Percentiles rank a stretch among this genome's conserved stretches.
These are phyloP conservation scores for Fusarium scirpi DNA, from an alignment of 2,329 filamentous ascomycete genomes.

Conservation along the genomic window DNA sequence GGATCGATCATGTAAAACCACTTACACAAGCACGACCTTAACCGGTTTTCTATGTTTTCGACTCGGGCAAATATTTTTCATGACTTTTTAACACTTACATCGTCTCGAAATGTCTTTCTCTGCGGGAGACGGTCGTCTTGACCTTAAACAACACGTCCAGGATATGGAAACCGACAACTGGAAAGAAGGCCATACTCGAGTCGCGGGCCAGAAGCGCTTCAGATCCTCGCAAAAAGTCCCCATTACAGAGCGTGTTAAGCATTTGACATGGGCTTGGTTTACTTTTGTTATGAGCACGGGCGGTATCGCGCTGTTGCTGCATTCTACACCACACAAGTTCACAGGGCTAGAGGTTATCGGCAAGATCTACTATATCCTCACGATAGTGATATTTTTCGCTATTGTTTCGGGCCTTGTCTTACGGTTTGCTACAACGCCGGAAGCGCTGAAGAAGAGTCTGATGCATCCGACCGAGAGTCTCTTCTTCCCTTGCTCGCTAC, in stretches of 20 bases:
- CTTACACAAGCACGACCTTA: neutral
- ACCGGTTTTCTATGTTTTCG: neutral
- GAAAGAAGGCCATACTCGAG: slow-evolving; percentile 46
- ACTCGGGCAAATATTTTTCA: neutral
- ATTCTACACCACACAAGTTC: slow-evolving; percentile 58
- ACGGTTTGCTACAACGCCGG: slow-evolving; percentile 69
- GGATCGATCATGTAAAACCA: slow-evolving; percentile 2
- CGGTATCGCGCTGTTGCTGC: slow-evolving; percentile 48
- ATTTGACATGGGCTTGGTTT: slow-evolving; percentile 51
- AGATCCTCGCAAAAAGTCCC: slow-evolving; percentile 29
- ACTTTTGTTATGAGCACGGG: slow-evolving; percentile 52
- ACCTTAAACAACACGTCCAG: slow-evolving; percentile 35
- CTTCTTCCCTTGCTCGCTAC: slow-evolving; percentile 71
- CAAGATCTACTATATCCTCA: slow-evolving; percentile 61
- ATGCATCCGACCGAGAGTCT: slow-evolving; percentile 67
- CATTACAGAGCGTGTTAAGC: slow-evolving; percentile 41
- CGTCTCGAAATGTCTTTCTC: slow-evolving; percentile 19
- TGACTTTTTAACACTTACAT: neutral
- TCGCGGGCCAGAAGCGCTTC: slow-evolving; percentile 40
- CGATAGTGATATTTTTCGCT: slow-evolving; percentile 61
- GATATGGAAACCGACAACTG: slow-evolving; percentile 43
- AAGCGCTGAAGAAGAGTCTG: slow-evolving; percentile 63
- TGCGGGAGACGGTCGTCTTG: slow-evolving; percentile 16
- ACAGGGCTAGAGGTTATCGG: slow-evolving; percentile 61
- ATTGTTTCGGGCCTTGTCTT: slow-evolving; percentile 66